Evolutionary conservation across 176 grass and related monocot genomes (phyloP), one percentile per base, ranked within the genome.

Genomic region (Musa schizocarpa): DNA sequence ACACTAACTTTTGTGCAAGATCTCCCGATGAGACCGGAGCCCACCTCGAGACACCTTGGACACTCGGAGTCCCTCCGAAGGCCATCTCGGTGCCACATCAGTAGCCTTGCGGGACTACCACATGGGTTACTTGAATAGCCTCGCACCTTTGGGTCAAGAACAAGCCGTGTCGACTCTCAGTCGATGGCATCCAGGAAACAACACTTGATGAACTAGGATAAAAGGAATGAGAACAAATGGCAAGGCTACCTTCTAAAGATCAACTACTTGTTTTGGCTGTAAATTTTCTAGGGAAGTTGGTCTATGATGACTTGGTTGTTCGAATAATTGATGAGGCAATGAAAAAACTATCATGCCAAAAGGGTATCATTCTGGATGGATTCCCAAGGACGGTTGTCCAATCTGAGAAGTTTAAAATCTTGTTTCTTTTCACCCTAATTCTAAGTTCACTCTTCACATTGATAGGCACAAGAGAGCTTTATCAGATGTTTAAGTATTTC

Each of bases 361-460:
- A 98, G 77, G 94, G 94, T 78, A 93, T 98, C 85, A 98, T 98
- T 81, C 94, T 98, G 78, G 94, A 98, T 62, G 90, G 94, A 50
- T 98, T 98, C 81, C 94, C 94, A 63, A 84, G 90, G 83, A 98
- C 88, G 76, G 90, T 93, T 76, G 79, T 80, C 50, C 94, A 98
- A 85, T 88, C 94, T 11, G 84, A 98, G 75, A 98, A 98, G 90
- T 90, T 96, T 43, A 43, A 23, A 84, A 29, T 43, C 21, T 73
- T 54, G 7, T 20, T 13, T 74, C 13, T 17, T 54, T 29, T 2
- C 13, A 7, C 12, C 13, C 4, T 12, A 56, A 17, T 74, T 13
- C 8, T 29, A 55, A 6, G 16, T 56, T 56, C 8, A 74, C 7
- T 14, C 34, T 43, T 43, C 34, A 43, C 34, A 43, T 43, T 43